Conservation (phyloP, 164 flowering plant species). For the Paratinospora sagittata region DNA sequence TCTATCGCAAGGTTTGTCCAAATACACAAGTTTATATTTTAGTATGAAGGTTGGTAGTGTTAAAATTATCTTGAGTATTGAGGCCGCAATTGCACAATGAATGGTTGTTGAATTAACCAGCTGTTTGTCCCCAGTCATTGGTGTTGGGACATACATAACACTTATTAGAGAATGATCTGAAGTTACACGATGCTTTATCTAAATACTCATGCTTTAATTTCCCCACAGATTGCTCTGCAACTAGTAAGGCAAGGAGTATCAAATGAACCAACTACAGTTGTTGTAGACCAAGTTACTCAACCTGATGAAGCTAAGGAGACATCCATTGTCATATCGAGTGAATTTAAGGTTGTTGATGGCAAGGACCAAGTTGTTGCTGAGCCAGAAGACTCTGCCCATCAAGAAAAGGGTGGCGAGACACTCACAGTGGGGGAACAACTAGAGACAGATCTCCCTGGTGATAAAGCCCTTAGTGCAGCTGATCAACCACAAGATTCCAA, state of each 20-base stretch:
- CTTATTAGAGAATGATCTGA: background rate
- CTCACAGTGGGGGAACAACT: slow-evolving; percentile 15
- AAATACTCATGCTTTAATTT: slow-evolving; percentile 1
- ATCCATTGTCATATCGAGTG: slow-evolving; percentile 19
- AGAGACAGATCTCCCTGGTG: slow-evolving; percentile 18
- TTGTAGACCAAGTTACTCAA: slow-evolving; percentile 19
- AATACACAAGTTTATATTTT: slow-evolving; percentile 3
- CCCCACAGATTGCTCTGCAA: slow-evolving; percentile 72
- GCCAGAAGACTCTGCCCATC: slow-evolving; percentile 15
- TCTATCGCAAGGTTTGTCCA: slow-evolving; percentile 77
- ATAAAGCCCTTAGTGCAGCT: slow-evolving; percentile 12
- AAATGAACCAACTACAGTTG: slow-evolving; percentile 31
- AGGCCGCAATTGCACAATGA: no score
- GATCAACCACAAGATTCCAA: slow-evolving; percentile 27
- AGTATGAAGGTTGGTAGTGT: background rate
- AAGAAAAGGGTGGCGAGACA: slow-evolving; percentile 17
- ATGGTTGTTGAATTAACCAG: no score
- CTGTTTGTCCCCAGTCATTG: background rate
- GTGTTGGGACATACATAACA: background rate
- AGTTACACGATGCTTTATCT: background rate
- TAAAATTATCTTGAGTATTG: no score
- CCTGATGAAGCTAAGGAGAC: slow-evolving; percentile 19
- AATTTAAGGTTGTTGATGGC: slow-evolving; percentile 15
- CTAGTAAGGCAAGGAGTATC: slow-evolving; percentile 62
- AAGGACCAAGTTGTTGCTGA: slow-evolving; percentile 19